A percentile compares a stretch with the other conserved stretches of the same genome.
These are phyloP conservation scores for Austroboletus festivus DNA, from an alignment of 768 basidiomycete species.

Conservation along the genomic window DNA sequence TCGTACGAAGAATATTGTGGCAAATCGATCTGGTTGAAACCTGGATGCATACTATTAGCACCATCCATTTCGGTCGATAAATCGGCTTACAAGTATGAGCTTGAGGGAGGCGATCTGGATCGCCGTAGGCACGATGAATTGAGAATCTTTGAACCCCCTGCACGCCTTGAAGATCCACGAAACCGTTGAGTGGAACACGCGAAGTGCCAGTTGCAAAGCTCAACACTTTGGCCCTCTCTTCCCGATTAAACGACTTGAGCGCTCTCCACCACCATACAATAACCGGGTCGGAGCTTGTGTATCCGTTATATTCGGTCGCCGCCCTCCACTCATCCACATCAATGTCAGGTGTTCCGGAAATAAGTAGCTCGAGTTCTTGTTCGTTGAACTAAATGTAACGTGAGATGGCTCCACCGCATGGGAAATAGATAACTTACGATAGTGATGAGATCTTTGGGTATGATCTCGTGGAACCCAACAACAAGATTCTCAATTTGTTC, in stretches of 20 bases:
- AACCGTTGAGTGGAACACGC: constrained; percentile 90
- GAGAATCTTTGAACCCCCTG: constrained; percentile 95
- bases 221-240: constrained; percentile 93
- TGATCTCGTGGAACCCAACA: constrained; percentile 94
- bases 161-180: constrained; percentile 91
- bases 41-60: constrained; percentile 37
- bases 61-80: neutral
- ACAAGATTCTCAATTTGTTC: constrained; percentile 91
- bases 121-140: constrained; percentile 90
- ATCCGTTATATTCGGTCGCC: constrained; percentile 88
- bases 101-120: constrained; percentile 79
- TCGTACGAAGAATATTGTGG: constrained; percentile 96
- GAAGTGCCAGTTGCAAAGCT: constrained; percentile 96
- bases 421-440: constrained; percentile 57
- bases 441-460: constrained; percentile 91
- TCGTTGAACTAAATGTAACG: constrained; percentile 72
- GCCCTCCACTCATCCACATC: constrained; percentile 97
- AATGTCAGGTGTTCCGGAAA: constrained; percentile 97
- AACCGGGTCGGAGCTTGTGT: constrained; percentile 86
- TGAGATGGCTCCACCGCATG: constrained; percentile 1
- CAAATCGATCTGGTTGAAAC: constrained; percentile 93
- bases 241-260: constrained; percentile 93
- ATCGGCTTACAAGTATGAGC: constrained; percentile 78
- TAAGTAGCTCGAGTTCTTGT: constrained; percentile 89
- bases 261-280: constrained; percentile 99